phyloP scores from a whole-genome alignment of 805 yeast genomes.

The Kluyveromyces dobzhanskii region DNA sequence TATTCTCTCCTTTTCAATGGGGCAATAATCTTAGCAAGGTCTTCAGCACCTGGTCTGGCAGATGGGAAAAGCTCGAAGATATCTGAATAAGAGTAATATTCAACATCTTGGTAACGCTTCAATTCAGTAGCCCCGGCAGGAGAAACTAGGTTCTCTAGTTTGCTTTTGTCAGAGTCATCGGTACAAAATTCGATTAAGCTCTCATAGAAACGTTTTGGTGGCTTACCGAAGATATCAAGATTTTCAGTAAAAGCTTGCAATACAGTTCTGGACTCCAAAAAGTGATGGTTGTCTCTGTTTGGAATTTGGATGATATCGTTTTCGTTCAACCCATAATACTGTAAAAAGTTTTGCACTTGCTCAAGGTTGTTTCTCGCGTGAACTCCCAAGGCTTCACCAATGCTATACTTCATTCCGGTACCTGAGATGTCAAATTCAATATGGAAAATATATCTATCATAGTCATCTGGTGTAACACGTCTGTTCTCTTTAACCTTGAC shows the following conservation, averaged over 20 bases:
- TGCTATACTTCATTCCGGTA: conserved; percentile 83
- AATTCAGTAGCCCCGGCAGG: conserved; percentile 79
- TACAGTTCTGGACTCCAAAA: conserved; percentile 68
- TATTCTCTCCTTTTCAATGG: conserved; percentile 95
- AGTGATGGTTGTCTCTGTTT: conserved; percentile 49
- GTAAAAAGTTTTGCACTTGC: conserved; percentile 60
- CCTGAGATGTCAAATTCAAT: conserved; percentile 88
- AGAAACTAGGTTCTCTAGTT: conserved; percentile 55
- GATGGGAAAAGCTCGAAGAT: conserved; percentile 70
- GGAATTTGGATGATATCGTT: conserved; percentile 64
- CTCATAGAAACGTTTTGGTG: conserved; percentile 92
- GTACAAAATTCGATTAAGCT: conserved; percentile 63
- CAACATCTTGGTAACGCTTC: conserved; percentile 78
- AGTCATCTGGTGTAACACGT: conserved; percentile 82
- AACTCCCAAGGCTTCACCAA: conserved; percentile 95
- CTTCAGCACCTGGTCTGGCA: conserved; percentile 68
- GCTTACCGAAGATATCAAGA: conserved; percentile 86
- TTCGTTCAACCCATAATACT: conserved; percentile 62
- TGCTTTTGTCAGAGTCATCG: conserved; percentile 56
- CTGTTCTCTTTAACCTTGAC: conserved; percentile 88
- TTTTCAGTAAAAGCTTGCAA: conserved; percentile 75
- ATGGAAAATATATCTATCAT: conserved; percentile 93
- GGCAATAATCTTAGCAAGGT: conserved; percentile 64
- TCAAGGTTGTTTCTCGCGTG: conserved; percentile 76
- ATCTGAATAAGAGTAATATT: conserved; percentile 73